A percentile compares a stretch with the other conserved stretches of the same genome.
Evolutionary conservation across 208 protist species (phyloP).

Genomic region (Leishmania gerbilli): DNA sequence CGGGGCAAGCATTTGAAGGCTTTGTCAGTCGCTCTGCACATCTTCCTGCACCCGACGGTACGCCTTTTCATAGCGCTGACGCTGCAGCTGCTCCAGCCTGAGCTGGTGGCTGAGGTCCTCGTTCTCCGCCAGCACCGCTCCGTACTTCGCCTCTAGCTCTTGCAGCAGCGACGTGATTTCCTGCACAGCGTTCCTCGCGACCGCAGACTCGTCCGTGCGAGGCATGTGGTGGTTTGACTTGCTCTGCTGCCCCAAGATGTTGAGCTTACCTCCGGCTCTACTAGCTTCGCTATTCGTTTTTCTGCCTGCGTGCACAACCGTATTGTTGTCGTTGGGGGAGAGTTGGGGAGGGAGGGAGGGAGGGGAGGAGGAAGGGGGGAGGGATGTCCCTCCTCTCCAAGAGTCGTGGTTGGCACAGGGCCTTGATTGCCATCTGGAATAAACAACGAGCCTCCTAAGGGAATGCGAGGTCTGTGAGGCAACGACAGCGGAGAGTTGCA

Average conservation of each 20-base stretch:
- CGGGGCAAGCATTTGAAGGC: slow-evolving; percentile 6
- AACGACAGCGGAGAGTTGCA: not conserved
- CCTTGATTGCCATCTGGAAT: not conserved
- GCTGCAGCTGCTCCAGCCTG: slow-evolving; percentile 7
- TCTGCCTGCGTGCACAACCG: not conserved
- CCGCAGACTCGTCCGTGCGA: not conserved
- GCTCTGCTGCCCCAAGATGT: not conserved
- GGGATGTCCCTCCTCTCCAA: too few relatives aligned
- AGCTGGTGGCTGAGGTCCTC: slow-evolving; percentile 15
- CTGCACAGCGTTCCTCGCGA: not conserved
- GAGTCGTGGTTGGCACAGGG: not conserved
- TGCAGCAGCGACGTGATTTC: not conserved
- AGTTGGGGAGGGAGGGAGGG: not conserved
- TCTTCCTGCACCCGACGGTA: slow-evolving; percentile 15
- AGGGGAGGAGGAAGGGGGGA: too few relatives aligned
- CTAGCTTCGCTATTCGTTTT: not conserved
- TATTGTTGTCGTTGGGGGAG: not conserved
- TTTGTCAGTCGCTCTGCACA: slow-evolving; percentile 6
- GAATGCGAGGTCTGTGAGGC: not conserved
- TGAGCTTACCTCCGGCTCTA: not conserved
- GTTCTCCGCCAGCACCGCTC: slow-evolving; percentile 11
- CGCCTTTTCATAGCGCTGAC: not conserved
- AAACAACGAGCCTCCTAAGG: not conserved
- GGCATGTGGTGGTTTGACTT: not conserved
- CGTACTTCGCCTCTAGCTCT: slow-evolving; percentile 17